A percentile compares a stretch with the other conserved stretches of the same genome.
Evolutionary conservation across 257 asterid species (phyloP).

Genomic region (Solanum pimpinellifolium): DNA sequence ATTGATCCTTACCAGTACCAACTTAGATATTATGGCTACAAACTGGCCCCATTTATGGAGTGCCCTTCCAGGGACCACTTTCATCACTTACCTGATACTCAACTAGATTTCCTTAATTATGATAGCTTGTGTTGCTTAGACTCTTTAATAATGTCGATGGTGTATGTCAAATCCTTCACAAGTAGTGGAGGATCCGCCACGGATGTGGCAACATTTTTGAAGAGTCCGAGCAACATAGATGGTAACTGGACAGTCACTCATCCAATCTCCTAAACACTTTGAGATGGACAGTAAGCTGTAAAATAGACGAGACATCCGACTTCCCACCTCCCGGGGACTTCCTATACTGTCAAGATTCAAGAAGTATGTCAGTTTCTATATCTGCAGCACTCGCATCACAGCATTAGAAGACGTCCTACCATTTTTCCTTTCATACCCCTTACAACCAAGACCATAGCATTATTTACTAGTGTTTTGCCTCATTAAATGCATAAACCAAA

Average conservation of each 20-base stretch:
- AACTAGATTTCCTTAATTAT: neutral
- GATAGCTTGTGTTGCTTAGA: neutral
- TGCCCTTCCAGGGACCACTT: neutral
- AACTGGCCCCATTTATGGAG: neutral
- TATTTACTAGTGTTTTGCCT: neutral
- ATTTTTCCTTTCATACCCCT: neutral
- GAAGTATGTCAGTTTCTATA: neutral
- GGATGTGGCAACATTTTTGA: neutral
- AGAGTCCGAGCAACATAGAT: neutral
- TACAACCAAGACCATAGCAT: neutral
- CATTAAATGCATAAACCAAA: neutral
- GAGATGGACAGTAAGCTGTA: neutral
- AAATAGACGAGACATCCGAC: neutral
- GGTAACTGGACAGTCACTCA: neutral
- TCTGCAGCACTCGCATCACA: neutral
- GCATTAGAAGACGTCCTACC: neutral
- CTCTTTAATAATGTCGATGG: neutral
- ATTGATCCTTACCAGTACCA: neutral
- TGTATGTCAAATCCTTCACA: neutral
- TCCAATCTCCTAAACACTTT: neutral
- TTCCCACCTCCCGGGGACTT: neutral
- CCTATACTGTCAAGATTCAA: neutral
- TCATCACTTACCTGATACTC: neutral
- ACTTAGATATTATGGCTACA: neutral
- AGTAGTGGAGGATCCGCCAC: neutral